These are phyloP conservation scores for Aureobasidium mangrovei DNA, from an alignment of 2,329 filamentous ascomycete genomes.

Conservation along the genomic window DNA sequence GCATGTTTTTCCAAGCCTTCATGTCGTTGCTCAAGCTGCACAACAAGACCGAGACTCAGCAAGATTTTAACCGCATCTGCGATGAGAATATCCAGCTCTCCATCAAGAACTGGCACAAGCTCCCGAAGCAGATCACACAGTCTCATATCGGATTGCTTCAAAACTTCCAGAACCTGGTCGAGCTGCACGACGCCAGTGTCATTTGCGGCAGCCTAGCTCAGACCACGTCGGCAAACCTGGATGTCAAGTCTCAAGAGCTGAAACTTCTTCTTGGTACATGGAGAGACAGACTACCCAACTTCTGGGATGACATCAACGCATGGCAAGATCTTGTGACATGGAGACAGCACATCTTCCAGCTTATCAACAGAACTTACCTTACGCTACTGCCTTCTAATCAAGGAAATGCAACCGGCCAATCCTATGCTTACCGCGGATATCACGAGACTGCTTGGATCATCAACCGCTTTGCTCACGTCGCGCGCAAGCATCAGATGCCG, in stretches of 20 bases:
- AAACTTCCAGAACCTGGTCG: conserved; percentile 95
- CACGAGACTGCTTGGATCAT: conserved; percentile 99
- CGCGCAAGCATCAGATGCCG: conserved; percentile 89
- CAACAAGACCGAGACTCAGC: conserved; percentile 69
- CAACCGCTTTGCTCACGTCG: conserved; percentile 95
- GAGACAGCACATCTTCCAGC: conserved; percentile 96
- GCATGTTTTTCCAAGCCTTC: conserved; percentile 97
- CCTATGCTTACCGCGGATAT: conserved; percentile 92
- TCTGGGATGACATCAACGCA: conserved; percentile 98
- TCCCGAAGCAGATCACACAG: conserved; percentile 88
- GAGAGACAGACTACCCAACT: conserved; percentile 90
- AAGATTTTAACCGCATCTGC: conserved; percentile 81
- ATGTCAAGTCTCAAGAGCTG: conserved; percentile 89
- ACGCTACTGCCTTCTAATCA: conserved; percentile 70
- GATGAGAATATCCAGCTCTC: conserved; percentile 97
- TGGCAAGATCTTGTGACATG: conserved; percentile 99
- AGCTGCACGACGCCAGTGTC: conserved; percentile 93
- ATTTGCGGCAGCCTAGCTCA: conserved; percentile 85
- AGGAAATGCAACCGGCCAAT: conserved; percentile 72
- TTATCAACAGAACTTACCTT: conserved; percentile 93
- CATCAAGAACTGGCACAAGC: conserved; percentile 96
- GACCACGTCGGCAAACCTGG: conserved; percentile 77
- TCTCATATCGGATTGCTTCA: conserved; percentile 91
- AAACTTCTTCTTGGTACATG: conserved; percentile 90
- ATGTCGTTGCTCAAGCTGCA: conserved; percentile 94